phyloP scores from a whole-genome alignment of 306 rosid genomes.

The Cicer chorassanicum region DNA sequence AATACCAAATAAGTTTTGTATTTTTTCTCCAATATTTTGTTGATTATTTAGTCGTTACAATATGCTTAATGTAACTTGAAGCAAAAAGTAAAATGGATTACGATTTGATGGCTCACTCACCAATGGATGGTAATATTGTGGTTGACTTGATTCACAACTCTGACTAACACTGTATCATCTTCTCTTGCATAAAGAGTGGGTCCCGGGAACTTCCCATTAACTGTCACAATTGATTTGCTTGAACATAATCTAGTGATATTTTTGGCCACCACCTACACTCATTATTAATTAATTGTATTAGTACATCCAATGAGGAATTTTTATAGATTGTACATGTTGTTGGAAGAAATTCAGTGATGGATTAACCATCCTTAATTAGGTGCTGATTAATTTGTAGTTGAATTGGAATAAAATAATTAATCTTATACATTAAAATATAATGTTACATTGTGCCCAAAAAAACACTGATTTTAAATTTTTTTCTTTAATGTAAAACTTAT shows the following conservation, averaged over 20 bases:
- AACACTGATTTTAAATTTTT: too few species aligned
- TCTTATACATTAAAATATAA: too few species aligned
- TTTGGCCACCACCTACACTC: slow-evolving; percentile 67
- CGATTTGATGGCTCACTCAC: slow-evolving; percentile 45
- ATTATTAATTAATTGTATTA: slow-evolving; percentile 4
- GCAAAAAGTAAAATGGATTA: neutral
- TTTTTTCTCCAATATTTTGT: neutral
- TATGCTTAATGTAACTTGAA: neutral
- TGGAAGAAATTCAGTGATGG: slow-evolving; percentile 25
- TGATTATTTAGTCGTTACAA: neutral
- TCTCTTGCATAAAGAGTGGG: slow-evolving; percentile 92
- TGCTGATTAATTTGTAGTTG: neutral
- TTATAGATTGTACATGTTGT: neutral
- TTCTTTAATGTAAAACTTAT: too few species aligned
- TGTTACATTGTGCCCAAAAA: too few species aligned
- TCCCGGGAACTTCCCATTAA: slow-evolving; percentile 87
- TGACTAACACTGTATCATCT: slow-evolving; percentile 76
- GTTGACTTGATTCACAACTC: slow-evolving; percentile 68
- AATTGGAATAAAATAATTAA: too few species aligned
- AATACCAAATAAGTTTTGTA: neutral
- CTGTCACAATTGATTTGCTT: slow-evolving; percentile 67
- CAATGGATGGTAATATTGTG: slow-evolving; percentile 80
- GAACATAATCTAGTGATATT: slow-evolving; percentile 67
- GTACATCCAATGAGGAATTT: neutral
- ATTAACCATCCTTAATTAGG: slow-evolving; percentile 27